These are phyloP conservation scores for Wickerhamomyces tratensis DNA, from an alignment of 805 yeast genomes.

Conservation along the genomic window DNA sequence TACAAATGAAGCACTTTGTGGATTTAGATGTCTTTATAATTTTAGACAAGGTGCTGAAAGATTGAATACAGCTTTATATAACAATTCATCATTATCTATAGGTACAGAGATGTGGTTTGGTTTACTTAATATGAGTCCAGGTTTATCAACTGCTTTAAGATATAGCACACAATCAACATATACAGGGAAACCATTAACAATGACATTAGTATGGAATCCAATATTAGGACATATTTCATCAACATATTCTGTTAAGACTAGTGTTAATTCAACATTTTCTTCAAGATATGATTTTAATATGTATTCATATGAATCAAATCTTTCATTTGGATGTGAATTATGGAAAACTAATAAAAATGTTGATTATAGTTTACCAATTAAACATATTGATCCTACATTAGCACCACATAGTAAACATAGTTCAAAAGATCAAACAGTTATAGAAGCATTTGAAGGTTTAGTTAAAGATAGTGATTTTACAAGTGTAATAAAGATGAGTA, in stretches of 20 bases:
- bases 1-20: slow-evolving; percentile 75
- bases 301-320: slow-evolving; percentile 81
- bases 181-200: slow-evolving; percentile 82
- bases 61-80: slow-evolving; percentile 34
- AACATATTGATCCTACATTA: slow-evolving; percentile 17
- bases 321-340: slow-evolving; percentile 79
- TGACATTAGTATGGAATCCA: slow-evolving; percentile 84
- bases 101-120: slow-evolving; percentile 93
- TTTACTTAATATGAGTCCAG: slow-evolving; percentile 75
- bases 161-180: slow-evolving; percentile 80
- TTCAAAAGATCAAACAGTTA: slow-evolving; percentile 28
- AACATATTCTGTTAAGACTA: slow-evolving; percentile 78
- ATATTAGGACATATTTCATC: slow-evolving; percentile 82
- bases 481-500: slow-evolving; percentile 65
- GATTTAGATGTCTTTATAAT: slow-evolving; percentile 72
- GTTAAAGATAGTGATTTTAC: slow-evolving; percentile 47
- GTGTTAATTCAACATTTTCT: slow-evolving; percentile 64
- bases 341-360: slow-evolving; percentile 37
- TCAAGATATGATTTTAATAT: slow-evolving; percentile 84
- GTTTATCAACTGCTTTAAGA: slow-evolving; percentile 74
- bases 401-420: slow-evolving; percentile 21
- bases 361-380: background rate
- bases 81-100: slow-evolving; percentile 55
- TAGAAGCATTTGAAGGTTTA: slow-evolving; percentile 39
- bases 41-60: slow-evolving; percentile 30